Conservation (phyloP, 805 yeast species). For the Jamesozyma piceae region DNA sequence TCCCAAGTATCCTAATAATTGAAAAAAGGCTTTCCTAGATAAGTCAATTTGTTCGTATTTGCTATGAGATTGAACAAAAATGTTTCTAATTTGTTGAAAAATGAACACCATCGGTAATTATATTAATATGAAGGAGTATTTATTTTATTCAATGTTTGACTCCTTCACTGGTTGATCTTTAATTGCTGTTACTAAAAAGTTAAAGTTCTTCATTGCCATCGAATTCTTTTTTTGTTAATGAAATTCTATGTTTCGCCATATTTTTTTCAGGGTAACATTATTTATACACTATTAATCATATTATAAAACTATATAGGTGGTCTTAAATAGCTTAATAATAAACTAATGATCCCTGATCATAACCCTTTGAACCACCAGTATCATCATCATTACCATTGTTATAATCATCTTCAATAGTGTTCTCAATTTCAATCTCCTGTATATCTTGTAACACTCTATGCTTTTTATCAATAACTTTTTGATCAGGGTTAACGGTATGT, state of each 20-base stretch:
- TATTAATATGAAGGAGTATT: too few relatives aligned
- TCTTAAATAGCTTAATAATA: not conserved
- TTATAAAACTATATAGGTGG: too few relatives aligned
- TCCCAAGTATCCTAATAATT: slow-evolving; percentile 28
- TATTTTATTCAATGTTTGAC: too few relatives aligned
- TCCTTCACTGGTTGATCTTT: too few relatives aligned
- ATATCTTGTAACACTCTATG: slow-evolving; percentile 1
- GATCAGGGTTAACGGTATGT: not conserved
- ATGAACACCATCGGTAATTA: slow-evolving; percentile 15
- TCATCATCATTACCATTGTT: not conserved
- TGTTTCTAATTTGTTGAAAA: slow-evolving; percentile 27
- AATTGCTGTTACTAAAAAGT: too few relatives aligned
- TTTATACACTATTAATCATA: too few relatives aligned
- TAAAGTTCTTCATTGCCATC: too few relatives aligned
- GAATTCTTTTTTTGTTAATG: too few relatives aligned
- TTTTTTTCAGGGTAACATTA: too few relatives aligned
- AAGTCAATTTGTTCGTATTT: slow-evolving; percentile 23
- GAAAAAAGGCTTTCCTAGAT: slow-evolving; percentile 30
- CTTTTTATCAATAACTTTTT: not conserved
- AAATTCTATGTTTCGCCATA: too few relatives aligned
- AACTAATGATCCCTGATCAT: not conserved
- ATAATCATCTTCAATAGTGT: slow-evolving; percentile 2
- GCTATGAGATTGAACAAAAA: slow-evolving; percentile 26
- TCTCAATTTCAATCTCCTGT: slow-evolving; percentile 4
- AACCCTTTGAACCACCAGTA: not conserved